Evolutionary conservation across 352 stramenopile species (phyloP).

Genomic region (Globisporangium rhizosaccharum): DNA sequence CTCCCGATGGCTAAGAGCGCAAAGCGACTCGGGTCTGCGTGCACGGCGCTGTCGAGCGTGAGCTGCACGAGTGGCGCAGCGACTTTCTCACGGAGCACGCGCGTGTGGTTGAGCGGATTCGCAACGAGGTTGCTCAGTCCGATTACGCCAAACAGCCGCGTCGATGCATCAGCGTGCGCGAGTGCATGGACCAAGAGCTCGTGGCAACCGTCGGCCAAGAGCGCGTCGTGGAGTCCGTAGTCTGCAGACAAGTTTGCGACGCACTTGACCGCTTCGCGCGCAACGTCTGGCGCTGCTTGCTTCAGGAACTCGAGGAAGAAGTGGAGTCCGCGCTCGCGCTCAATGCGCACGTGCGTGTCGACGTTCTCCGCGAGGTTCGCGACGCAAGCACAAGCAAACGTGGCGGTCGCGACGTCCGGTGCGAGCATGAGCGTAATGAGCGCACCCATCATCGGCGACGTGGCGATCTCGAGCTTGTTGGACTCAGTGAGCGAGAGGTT

Average conservation of each 20-base stretch:
- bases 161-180: slow-evolving; percentile 50
- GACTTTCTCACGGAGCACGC: slow-evolving; percentile 58
- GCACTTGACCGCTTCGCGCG: slow-evolving; percentile 67
- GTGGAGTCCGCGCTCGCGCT: slow-evolving; percentile 59
- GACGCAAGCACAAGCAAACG: slow-evolving; percentile 75
- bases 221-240: slow-evolving; percentile 81
- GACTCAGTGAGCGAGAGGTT: slow-evolving; percentile 92
- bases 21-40: slow-evolving; percentile 64
- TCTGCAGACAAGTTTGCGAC: slow-evolving; percentile 73
- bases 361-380: slow-evolving; percentile 93
- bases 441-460: slow-evolving; percentile 66
- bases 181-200: slow-evolving; percentile 79
- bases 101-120: slow-evolving; percentile 76
- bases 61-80: slow-evolving; percentile 61
- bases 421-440: slow-evolving; percentile 87
- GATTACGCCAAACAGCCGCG: slow-evolving; percentile 84
- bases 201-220: slow-evolving; percentile 75
- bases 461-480: slow-evolving; percentile 92
- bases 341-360: slow-evolving; percentile 82
- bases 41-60: slow-evolving; percentile 14
- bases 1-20: slow-evolving; percentile 83
- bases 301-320: slow-evolving; percentile 76
- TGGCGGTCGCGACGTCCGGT: slow-evolving; percentile 59
- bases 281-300: slow-evolving; percentile 23
- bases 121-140: slow-evolving; percentile 89